Evolutionary conservation across 805 yeast genomes (phyloP).

Genomic region (Starmerella gropengiesseri): DNA sequence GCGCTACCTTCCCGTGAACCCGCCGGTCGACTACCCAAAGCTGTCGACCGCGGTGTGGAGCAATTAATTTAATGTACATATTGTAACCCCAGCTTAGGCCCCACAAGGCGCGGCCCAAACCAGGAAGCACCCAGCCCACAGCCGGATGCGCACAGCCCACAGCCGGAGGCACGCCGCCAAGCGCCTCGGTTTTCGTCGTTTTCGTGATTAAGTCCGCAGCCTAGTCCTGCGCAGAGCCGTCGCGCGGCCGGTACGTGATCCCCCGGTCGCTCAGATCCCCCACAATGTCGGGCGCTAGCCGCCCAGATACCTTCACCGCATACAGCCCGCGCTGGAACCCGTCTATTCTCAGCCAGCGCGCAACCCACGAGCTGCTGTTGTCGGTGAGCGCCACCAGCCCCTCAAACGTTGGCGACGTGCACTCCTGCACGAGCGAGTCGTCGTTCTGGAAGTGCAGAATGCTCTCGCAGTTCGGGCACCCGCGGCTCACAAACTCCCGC

Average conservation of each 20-base stretch:
- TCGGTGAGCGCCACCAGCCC: slow-evolving; percentile 87
- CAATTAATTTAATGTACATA: slow-evolving; percentile 2
- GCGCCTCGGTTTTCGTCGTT: no score
- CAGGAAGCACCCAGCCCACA: no score
- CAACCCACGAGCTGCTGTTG: slow-evolving; percentile 85
- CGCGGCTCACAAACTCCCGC: slow-evolving; percentile 61
- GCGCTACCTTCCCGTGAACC: slow-evolving; percentile 47
- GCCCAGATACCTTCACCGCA: slow-evolving; percentile 88
- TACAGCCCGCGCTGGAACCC: slow-evolving; percentile 80
- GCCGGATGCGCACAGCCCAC: no score
- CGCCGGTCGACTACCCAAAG: slow-evolving; percentile 32
- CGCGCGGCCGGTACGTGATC: slow-evolving; percentile 86
- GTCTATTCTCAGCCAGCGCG: slow-evolving; percentile 87
- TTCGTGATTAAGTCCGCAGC: neutral
- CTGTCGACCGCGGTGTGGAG: slow-evolving; percentile 4
- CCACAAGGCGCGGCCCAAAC: no score
- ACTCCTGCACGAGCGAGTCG: slow-evolving; percentile 73
- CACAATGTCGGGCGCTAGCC: slow-evolving; percentile 76
- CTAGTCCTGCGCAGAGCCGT: slow-evolving; percentile 49
- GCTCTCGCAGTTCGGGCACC: slow-evolving; percentile 95
- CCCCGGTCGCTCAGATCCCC: slow-evolving; percentile 62
- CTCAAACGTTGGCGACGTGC: slow-evolving; percentile 92
- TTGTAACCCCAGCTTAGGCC: no score
- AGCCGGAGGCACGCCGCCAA: no score
- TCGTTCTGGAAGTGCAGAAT: slow-evolving; percentile 69